A percentile compares a stretch with the other conserved stretches of the same genome.
Conservation (phyloP, 345 rosid genomes). For the Eucalyptus shirleyi region DNA sequence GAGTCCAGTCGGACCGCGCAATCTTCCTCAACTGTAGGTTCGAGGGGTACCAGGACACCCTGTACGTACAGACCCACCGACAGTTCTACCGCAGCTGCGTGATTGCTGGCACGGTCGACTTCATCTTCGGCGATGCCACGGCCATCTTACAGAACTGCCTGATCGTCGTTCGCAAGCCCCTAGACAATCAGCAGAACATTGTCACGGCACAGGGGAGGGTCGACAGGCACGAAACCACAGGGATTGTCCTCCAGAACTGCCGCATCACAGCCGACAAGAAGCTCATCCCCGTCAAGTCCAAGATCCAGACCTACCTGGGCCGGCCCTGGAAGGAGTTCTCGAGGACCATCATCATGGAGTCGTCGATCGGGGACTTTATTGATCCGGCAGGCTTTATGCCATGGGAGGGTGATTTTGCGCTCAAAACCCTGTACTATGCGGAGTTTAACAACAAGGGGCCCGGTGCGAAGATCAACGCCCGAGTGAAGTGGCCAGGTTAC, state of each 20-base stretch:
- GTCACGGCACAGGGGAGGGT: constrained; percentile 62
- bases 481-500: constrained; percentile 79
- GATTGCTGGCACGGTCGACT: constrained; percentile 60
- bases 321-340: constrained; percentile 70
- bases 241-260: constrained; percentile 66
- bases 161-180: constrained; percentile 45
- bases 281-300: constrained; percentile 20
- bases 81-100: constrained; percentile 70
- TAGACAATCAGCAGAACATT: constrained; percentile 36
- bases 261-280: constrained; percentile 29
- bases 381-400: constrained; percentile 69
- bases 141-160: constrained; percentile 70
- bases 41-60: constrained; percentile 69
- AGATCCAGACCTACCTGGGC: constrained; percentile 55
- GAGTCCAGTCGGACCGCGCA: constrained; percentile 56
- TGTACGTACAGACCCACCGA: constrained; percentile 69
- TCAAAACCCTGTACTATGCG: constrained; percentile 42
- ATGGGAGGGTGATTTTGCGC: constrained; percentile 41
- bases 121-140: constrained; percentile 85
- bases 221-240: constrained; percentile 53
- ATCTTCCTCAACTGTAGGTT: constrained; percentile 68
- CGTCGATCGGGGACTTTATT: constrained; percentile 47
- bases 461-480: constrained; percentile 20
- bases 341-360: constrained; percentile 66
- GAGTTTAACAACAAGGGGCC: constrained; percentile 64